Base-by-base conservation (phyloP, 1,284 basidiomycete genomes). In the Apiotrichum domesticum region DNA sequence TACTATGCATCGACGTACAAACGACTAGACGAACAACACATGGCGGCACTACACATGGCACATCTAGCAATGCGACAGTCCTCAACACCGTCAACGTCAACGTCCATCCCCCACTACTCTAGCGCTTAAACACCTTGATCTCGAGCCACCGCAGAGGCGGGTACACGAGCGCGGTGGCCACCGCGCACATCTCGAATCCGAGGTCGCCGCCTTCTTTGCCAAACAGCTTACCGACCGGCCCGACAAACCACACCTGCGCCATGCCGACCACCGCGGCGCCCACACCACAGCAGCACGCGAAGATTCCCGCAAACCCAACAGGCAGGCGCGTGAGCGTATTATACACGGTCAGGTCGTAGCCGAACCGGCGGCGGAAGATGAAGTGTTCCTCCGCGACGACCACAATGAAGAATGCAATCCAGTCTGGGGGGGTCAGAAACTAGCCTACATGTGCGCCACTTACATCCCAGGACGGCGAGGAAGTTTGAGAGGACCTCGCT, bases 391-490 rank as follows among this genome's bases (percentile, higher is more conserved):
- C 81, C 0, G 78, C 71, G 29, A 85, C 77, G 48, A 85, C 81
- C 48, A 83, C 79, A 57, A 84, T 74, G 51, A 60, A 62, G 51
- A 58, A 58, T 1, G 57, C 57, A 9, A 62, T 21, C 55, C 57
- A 58, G 57, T 62, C 48, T 54, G 29, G 29, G 29, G 29, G 29
- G 3, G 29, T 29, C 29, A 29, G 29, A 29, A 29, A 29, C 6
- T 8, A 6, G 43, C 53, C 32, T n/a, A 55, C 42, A 46, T 29
- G 29, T 0, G 29, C 8, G 29, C 29, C 29, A 79, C 79, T 84
- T 84, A 86, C 87, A 86, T n/a, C 82, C 81, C 32, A 85, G 73
- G 51, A 86, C 79, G 21, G 79, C 73, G 35, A 84, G 65, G 56
- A 78, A 78, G 57, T 85, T 73, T 21, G 68, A 72, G 5, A 87